phyloP scores from a whole-genome alignment of 305 asterid genomes.

The Solanum aculeatissimum region DNA sequence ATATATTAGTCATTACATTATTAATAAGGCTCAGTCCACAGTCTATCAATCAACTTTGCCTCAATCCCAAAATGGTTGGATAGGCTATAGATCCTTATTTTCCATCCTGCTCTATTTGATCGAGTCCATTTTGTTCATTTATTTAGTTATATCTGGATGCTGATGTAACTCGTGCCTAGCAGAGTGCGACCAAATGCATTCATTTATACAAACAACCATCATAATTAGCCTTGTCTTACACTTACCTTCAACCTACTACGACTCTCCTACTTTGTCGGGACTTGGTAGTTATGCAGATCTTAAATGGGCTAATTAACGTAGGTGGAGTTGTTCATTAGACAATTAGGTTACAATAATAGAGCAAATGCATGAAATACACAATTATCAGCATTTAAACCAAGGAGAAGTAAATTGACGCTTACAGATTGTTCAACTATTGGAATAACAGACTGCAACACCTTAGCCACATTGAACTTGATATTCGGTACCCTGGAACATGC shows the following conservation, averaged over 20 bases:
- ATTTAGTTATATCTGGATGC: background rate
- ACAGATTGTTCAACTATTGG: slow-evolving; percentile 34
- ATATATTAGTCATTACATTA: background rate
- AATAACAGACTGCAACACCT: slow-evolving; percentile 38
- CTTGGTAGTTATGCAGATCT: background rate
- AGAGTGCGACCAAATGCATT: background rate
- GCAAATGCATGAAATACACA: background rate
- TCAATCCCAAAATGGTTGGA: background rate
- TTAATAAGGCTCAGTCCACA: background rate
- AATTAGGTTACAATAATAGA: background rate
- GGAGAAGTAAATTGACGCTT: background rate
- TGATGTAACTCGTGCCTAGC: background rate
- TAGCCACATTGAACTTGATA: slow-evolving; percentile 38
- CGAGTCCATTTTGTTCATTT: background rate
- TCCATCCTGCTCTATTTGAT: background rate
- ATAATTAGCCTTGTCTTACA: background rate
- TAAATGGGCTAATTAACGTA: background rate
- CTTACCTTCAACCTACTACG: background rate
- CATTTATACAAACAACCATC: background rate
- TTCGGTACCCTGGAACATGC: slow-evolving; percentile 28
- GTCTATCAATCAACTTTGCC: background rate
- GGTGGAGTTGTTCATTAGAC: background rate
- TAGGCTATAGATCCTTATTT: background rate
- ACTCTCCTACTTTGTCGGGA: background rate
- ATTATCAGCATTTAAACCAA: background rate